These are phyloP conservation scores for Schizochytrium sp. DNA, from an alignment of 108 stramenopile species.

Conservation along the genomic window DNA sequence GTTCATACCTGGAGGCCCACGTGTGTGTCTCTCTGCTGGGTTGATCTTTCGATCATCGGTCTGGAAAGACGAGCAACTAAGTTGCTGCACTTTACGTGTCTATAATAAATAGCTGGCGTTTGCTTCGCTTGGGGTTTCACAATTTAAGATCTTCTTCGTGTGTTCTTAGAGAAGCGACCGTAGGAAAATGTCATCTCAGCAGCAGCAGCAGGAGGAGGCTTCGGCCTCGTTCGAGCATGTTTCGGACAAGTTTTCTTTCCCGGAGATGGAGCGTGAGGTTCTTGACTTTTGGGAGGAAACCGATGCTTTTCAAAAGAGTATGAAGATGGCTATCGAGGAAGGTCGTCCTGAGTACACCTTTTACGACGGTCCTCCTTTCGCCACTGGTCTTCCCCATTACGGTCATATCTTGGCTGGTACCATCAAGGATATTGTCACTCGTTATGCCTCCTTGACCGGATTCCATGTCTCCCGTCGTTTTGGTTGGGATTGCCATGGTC, in stretches of 20 bases:
- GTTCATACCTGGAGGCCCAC: no score
- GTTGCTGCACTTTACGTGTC: no score
- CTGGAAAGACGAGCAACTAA: no score
- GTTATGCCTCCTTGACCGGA: slow-evolving; percentile 94
- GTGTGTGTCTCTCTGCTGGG: no score
- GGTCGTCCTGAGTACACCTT: slow-evolving; percentile 88
- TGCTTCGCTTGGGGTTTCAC: no score
- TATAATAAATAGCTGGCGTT: no score
- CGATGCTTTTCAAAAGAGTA: slow-evolving; percentile 67
- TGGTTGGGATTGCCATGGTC: slow-evolving; percentile 99
- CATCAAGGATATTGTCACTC: slow-evolving; percentile 98
- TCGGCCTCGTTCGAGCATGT: slow-evolving; percentile 35
- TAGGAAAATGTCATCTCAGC: background rate
- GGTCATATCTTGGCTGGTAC: slow-evolving; percentile 99
- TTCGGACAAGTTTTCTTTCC: slow-evolving; percentile 60
- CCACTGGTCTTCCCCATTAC: slow-evolving; percentile 97
- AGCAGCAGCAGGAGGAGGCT: background rate
- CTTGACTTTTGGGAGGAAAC: slow-evolving; percentile 67
- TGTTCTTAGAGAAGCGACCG: no score
- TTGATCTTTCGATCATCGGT: no score
- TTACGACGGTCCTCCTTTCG: slow-evolving; percentile 99
- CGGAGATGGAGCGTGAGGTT: slow-evolving; percentile 64
- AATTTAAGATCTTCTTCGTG: no score
- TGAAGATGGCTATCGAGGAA: slow-evolving; percentile 68
- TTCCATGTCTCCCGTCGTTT: slow-evolving; percentile 92